Base-by-base conservation (phyloP, 306 rosid species). In the Cajanus cajan region DNA sequence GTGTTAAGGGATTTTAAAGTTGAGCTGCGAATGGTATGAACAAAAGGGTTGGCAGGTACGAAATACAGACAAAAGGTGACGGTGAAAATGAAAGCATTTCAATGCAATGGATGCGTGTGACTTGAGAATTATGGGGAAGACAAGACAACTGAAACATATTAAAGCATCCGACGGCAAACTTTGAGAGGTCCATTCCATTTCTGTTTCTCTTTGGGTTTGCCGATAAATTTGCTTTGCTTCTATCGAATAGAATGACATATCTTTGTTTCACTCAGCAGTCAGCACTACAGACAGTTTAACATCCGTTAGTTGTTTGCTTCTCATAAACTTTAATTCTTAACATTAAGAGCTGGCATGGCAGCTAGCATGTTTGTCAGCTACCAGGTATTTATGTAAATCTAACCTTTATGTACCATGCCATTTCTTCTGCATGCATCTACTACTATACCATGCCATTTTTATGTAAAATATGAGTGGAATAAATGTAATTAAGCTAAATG, bases 111-210 rank as follows among this genome's bases (percentile, higher is more conserved):
- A 54, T 14, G 71, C 4, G 34, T 58, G 83, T 55, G 58, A 44
- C 7, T 43, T 44, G 63, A 57, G 66, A 59, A 2, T 31, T 2
- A 11, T 31, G 21, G 21, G 67, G 18, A 59, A 15, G 67, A 58
- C 18, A 59, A 15, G 67, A 58, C 18, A 58, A 58, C 18, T 2
- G 80, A 65, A 80, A 74, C 69, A 45, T 28, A 75, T 71, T 58
- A 34, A 28, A 62, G 47, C 73, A 68, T 71, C 19, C 72, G 93
- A 85, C 90, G 90, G 88, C 87, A 83, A 73, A 70, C 36, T 19
- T 71, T 51, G 80, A 22, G 69, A 10, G 10, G 77, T 34, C 40
- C 6, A 54, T 81, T 54, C 51, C 8, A 54, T 81, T 43, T 81
- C 36, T 48, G 50, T 41, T 67, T 39, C 54, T 74, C 93, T 62